Conservation (phyloP, 148 eudicot species). For the Camellia granthamiana region DNA sequence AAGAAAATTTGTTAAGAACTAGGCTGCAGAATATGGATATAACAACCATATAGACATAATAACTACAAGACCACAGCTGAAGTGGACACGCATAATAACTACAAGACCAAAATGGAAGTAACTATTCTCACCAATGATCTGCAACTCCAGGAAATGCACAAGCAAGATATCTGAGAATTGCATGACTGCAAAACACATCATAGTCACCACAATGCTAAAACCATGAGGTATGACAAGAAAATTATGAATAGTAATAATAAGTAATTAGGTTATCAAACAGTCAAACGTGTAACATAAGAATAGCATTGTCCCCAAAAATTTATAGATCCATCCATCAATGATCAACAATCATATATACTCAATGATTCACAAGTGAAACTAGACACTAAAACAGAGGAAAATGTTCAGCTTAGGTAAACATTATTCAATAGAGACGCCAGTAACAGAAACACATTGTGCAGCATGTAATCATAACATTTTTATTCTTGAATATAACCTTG, state of each 20-base stretch:
- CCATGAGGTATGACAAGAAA: neutral
- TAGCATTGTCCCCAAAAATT: neutral
- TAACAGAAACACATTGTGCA: too few species aligned
- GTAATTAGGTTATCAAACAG: neutral
- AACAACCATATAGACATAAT: neutral
- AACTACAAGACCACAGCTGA: neutral
- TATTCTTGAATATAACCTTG: too few species aligned
- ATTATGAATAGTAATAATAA: neutral
- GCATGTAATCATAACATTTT: too few species aligned
- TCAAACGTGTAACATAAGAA: neutral
- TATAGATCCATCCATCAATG: neutral
- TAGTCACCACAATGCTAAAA: neutral
- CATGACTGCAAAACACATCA: constrained; percentile 57
- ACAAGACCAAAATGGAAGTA: neutral
- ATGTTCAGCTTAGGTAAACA: too few species aligned
- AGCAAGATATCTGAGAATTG: constrained; percentile 74
- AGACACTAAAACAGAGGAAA: too few species aligned
- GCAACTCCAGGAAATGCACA: constrained; percentile 79
- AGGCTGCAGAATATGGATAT: neutral
- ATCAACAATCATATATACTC: neutral
- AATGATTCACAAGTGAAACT: neutral
- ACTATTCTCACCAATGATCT: constrained; percentile 71
- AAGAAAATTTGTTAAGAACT: neutral
- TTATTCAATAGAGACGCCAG: too few species aligned
- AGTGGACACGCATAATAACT: neutral